Conservation (phyloP, 257 asterid species). For the Ilex aquifolium region DNA sequence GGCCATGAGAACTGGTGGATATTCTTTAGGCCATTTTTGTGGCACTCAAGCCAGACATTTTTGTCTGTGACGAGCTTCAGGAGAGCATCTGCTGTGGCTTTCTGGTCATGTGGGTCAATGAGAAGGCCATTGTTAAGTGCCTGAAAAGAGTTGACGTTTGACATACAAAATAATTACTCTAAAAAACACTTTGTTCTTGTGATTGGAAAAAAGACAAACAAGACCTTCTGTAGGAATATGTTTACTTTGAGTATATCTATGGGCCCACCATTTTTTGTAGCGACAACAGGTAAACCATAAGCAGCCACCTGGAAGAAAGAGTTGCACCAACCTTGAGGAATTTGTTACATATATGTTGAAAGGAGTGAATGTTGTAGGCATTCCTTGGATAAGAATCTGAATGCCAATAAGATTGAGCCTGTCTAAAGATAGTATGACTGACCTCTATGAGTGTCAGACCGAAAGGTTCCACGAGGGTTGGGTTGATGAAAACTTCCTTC, state of each 20-base stretch:
- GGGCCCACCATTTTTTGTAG: slow-evolving; percentile 73
- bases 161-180: background rate
- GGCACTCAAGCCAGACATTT: slow-evolving; percentile 56
- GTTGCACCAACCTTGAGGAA: background rate
- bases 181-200: background rate
- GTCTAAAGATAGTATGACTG: slow-evolving; percentile 10
- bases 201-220: background rate
- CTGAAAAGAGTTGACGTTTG: slow-evolving; percentile 13
- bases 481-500: slow-evolving; percentile 71
- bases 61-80: slow-evolving; percentile 63
- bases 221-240: background rate
- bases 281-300: slow-evolving; percentile 62
- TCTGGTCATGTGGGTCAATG: slow-evolving; percentile 58
- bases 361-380: background rate
- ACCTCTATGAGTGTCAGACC: slow-evolving; percentile 77
- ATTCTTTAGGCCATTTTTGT: slow-evolving; percentile 49
- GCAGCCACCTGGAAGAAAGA: slow-evolving; percentile 57
- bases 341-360: background rate
- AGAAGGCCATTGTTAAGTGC: slow-evolving; percentile 61
- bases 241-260: slow-evolving; percentile 62
- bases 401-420: background rate
- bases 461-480: slow-evolving; percentile 62
- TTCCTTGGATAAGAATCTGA: background rate
- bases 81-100: slow-evolving; percentile 53
- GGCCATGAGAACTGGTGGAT: slow-evolving; percentile 69